A percentile compares a stretch with the other conserved stretches of the same genome.
Conservation (phyloP, 1,284 basidiomycete species). For the Moniliella sp. region DNA sequence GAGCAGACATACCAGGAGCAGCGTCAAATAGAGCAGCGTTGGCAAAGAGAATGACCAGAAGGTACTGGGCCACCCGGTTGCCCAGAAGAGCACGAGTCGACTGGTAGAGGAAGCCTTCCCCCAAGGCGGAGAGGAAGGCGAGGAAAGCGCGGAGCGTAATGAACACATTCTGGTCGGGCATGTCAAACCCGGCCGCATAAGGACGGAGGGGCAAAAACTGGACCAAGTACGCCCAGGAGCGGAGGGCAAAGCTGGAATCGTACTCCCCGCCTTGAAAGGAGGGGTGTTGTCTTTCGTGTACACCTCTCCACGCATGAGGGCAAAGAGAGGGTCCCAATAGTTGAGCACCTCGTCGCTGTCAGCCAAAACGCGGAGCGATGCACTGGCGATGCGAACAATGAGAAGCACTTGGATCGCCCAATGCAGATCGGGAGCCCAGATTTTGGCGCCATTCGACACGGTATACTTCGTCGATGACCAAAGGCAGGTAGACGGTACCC, state of each 20-base stretch:
- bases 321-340: conserved; percentile 94
- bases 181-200: background rate
- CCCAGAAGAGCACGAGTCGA: conserved; percentile 61
- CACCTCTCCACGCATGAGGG: conserved; percentile 41
- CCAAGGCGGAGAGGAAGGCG: conserved; percentile 50
- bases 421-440: too few relatives aligned
- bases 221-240: conserved; percentile 75
- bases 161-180: conserved; percentile 52
- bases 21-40: conserved; percentile 87
- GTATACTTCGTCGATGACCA: too few relatives aligned
- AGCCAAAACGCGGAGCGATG: conserved; percentile 78
- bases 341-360: conserved; percentile 91
- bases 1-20: conserved; percentile 51
- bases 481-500: too few relatives aligned
- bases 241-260: conserved; percentile 65
- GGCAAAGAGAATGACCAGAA: conserved; percentile 60
- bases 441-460: too few relatives aligned
- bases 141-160: conserved; percentile 65
- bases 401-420: too few relatives aligned
- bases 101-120: conserved; percentile 68
- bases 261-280: conserved; percentile 99
- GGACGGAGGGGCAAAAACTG: conserved; percentile 32
- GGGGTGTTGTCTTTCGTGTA: too few relatives aligned
- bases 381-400: conserved; percentile 55
- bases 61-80: conserved; percentile 68